These are phyloP conservation scores for Candida caryicola DNA, from an alignment of 805 yeast genomes.

Conservation along the genomic window DNA sequence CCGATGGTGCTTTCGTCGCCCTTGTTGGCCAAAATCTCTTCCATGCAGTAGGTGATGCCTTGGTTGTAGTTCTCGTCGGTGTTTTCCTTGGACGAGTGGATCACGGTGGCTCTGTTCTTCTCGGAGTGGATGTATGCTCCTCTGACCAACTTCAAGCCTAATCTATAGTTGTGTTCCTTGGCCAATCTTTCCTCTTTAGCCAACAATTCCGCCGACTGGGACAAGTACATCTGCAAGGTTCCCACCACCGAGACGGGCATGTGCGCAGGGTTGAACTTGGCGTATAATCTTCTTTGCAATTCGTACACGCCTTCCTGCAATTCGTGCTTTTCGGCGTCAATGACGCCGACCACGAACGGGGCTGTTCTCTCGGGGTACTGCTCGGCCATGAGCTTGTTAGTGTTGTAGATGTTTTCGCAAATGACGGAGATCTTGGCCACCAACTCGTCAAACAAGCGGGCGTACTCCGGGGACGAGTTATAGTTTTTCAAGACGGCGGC, in stretches of 20 bases:
- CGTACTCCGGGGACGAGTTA: slow-evolving; percentile 45
- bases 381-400: slow-evolving; percentile 48
- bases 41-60: slow-evolving; percentile 63
- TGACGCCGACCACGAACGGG: slow-evolving; percentile 72
- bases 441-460: slow-evolving; percentile 50
- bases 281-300: slow-evolving; percentile 77
- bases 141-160: slow-evolving; percentile 87
- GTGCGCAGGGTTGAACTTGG: slow-evolving; percentile 61
- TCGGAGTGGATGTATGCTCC: slow-evolving; percentile 96
- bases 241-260: slow-evolving; percentile 73
- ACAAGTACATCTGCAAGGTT: slow-evolving; percentile 88
- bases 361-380: slow-evolving; percentile 62
- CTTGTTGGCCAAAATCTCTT: slow-evolving; percentile 48
- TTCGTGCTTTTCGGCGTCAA: slow-evolving; percentile 90
- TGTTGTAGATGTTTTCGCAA: slow-evolving; percentile 52
- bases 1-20: slow-evolving; percentile 54
- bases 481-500: slow-evolving; percentile 66
- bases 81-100: slow-evolving; percentile 70
- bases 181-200: slow-evolving; percentile 66
- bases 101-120: slow-evolving; percentile 60
- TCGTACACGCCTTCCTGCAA: slow-evolving; percentile 90
- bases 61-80: slow-evolving; percentile 78
- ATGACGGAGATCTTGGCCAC: slow-evolving; percentile 65
- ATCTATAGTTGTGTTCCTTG: slow-evolving; percentile 53
- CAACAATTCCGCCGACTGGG: slow-evolving; percentile 63